Percentiles rank a stretch among this genome's conserved stretches.
Conservation (phyloP, 2,329 filamentous ascomycete genomes). For the Zasmidium cellare region DNA sequence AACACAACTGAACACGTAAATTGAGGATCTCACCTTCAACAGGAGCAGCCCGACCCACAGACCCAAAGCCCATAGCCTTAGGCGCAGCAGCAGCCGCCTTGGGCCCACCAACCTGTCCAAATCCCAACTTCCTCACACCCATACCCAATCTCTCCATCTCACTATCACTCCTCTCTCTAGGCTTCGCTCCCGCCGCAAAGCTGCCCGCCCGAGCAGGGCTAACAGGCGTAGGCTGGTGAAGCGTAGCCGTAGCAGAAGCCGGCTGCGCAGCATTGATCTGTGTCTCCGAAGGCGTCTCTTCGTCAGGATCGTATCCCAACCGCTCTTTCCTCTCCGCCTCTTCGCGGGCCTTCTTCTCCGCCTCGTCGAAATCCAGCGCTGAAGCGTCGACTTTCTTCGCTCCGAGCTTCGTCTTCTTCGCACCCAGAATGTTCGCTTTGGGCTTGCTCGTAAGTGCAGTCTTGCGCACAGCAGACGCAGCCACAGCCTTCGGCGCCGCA, state of each 20-base stretch:
- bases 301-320: conserved; percentile 91
- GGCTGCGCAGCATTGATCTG: conserved; percentile 48
- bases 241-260: conserved; percentile 48
- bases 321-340: conserved; percentile 95
- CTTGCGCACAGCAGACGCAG: conserved; percentile 82
- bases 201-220: conserved; percentile 61
- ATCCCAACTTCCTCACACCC: conserved; percentile 81
- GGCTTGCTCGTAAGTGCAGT: conserved; percentile 62
- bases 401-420: conserved; percentile 59
- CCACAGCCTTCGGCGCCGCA: conserved; percentile 69
- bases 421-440: conserved; percentile 69
- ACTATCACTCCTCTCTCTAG: conserved; percentile 60
- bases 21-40: conserved; percentile 59
- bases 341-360: conserved; percentile 94
- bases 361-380: conserved; percentile 89
- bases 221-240: conserved; percentile 74
- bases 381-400: conserved; percentile 76
- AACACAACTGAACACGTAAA: too few relatives aligned
- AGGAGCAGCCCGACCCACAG: conserved; percentile 62
- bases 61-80: conserved; percentile 76
- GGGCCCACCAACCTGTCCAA: conserved; percentile 74
- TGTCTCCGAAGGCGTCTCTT: conserved; percentile 59
- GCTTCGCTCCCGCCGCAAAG: conserved; percentile 60
- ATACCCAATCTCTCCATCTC: conserved; percentile 89
- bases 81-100: conserved; percentile 49